These are phyloP conservation scores for Prunus dulcis DNA, from an alignment of 306 rosid genomes.

Conservation along the genomic window DNA sequence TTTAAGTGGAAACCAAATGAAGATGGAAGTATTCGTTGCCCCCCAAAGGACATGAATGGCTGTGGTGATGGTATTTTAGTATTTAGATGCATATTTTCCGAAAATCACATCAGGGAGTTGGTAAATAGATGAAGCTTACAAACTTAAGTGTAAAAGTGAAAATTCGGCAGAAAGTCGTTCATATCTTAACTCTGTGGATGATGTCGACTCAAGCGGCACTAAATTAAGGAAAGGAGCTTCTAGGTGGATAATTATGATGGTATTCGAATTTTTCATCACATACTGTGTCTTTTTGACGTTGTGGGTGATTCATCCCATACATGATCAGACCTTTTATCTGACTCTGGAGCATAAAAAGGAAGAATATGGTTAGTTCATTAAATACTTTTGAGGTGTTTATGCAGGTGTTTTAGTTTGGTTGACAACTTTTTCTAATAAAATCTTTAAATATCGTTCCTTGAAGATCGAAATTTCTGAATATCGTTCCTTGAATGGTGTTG, in stretches of 20 bases:
- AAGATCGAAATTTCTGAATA: too few relatives aligned
- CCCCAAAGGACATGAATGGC: slow-evolving; percentile 39
- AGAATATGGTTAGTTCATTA: slow-evolving; percentile 59
- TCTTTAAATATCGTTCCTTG: too few relatives aligned
- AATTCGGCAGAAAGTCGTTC: slow-evolving; percentile 32
- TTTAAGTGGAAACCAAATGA: slow-evolving; percentile 49
- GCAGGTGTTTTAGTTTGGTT: too few relatives aligned
- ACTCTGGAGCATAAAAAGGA: slow-evolving; percentile 65
- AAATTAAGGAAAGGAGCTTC: slow-evolving; percentile 56
- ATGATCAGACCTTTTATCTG: slow-evolving; percentile 69
- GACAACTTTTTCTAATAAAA: too few relatives aligned
- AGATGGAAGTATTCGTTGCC: slow-evolving; percentile 71
- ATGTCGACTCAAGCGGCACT: slow-evolving; percentile 9
- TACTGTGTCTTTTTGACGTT: background rate
- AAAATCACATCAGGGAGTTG: slow-evolving; percentile 38
- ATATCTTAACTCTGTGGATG: slow-evolving; percentile 30
- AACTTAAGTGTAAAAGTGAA: slow-evolving; percentile 22
- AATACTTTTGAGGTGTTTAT: background rate
- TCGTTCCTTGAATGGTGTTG: too few relatives aligned
- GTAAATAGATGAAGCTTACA: slow-evolving; percentile 38
- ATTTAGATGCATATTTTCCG: slow-evolving; percentile 44
- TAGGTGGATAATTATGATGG: background rate
- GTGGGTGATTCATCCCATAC: slow-evolving; percentile 69
- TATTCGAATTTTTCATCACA: background rate
- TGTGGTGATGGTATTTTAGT: slow-evolving; percentile 53